Conservation (phyloP, 805 yeast species). For the Spathaspora gorwiae region DNA sequence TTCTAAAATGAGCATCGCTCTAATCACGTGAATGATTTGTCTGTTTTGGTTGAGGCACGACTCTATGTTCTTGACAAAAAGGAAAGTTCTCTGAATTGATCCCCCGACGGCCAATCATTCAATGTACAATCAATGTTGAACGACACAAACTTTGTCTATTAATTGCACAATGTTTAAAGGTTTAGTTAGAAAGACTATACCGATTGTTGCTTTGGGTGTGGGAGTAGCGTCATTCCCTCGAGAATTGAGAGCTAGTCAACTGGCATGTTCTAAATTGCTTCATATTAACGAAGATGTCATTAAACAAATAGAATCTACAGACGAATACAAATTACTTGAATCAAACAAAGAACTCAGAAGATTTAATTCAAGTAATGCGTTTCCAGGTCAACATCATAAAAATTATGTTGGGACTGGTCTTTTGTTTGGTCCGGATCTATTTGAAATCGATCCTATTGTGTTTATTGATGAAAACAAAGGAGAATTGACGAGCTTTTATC, state of each 20-base stretch:
- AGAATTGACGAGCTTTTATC: constrained; percentile 61
- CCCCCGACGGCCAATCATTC: too few species aligned
- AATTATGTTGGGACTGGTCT: constrained; percentile 72
- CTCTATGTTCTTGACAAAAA: too few species aligned
- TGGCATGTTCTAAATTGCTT: constrained; percentile 7
- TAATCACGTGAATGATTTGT: background rate
- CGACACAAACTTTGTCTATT: too few species aligned
- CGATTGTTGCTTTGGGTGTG: constrained; percentile 27
- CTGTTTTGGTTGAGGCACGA: background rate
- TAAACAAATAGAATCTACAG: constrained; percentile 14
- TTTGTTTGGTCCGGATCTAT: constrained; percentile 59
- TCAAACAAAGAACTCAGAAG: constrained; percentile 10
- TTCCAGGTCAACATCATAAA: constrained; percentile 55
- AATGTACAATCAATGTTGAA: too few species aligned
- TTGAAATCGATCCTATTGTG: constrained; percentile 74
- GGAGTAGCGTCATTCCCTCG: constrained; percentile 26
- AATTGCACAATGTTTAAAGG: constrained; percentile 20
- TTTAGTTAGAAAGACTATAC: constrained; percentile 21
- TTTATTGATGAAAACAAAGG: constrained; percentile 49
- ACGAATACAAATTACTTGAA: constrained; percentile 15
- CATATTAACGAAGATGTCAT: constrained; percentile 18
- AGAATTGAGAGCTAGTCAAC: constrained; percentile 15
- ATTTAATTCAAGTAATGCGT: constrained; percentile 13
- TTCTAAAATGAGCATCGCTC: background rate
- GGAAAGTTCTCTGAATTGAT: too few species aligned